Conservation (phyloP, 495 filamentous ascomycete species). For the Xylaria cubensis region DNA sequence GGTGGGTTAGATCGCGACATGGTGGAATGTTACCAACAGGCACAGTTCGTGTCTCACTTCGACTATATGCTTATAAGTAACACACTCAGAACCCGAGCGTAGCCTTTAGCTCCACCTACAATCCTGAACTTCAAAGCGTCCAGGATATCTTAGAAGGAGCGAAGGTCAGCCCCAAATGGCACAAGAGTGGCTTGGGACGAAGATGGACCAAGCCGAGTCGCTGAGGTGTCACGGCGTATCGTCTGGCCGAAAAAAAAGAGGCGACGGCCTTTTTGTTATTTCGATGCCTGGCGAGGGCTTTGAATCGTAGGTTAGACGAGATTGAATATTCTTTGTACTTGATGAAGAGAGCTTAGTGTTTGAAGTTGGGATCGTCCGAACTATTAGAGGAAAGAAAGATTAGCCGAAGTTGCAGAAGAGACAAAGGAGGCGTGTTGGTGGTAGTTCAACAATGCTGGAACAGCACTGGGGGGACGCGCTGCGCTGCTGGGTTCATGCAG, state of each 20-base stretch:
- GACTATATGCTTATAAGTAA: constrained; percentile 1
- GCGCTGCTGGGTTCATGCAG: constrained; percentile 21
- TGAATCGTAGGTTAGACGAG: constrained; percentile 3
- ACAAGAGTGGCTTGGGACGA: constrained; percentile 1
- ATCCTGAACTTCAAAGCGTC: constrained; percentile 1
- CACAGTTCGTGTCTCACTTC: constrained; percentile 8
- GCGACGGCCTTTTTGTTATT: constrained; percentile 15
- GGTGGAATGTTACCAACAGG: constrained; percentile 20
- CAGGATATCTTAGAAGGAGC: neutral
- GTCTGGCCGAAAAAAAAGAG: neutral
- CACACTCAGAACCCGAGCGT: constrained; percentile 7
- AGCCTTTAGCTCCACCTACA: constrained; percentile 19
- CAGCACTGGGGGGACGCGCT: neutral
- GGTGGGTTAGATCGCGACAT: constrained; percentile 52
- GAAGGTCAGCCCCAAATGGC: constrained; percentile 10
- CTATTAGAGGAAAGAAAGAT: constrained; percentile 23
- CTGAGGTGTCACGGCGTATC: neutral
- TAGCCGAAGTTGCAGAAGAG: constrained; percentile 21
- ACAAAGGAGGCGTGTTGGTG: constrained; percentile 18
- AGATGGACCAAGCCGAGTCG: constrained; percentile 2
- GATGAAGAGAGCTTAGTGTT: constrained; percentile 26
- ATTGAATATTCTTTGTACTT: constrained; percentile 13
- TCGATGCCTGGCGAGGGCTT: neutral
- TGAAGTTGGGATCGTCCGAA: constrained; percentile 16
- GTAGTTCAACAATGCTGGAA: constrained; percentile 1